Percentiles rank a stretch among this genome's conserved stretches.
Evolutionary conservation across 352 stramenopile species (phyloP).

Genomic region (Pythium phragmitis): DNA sequence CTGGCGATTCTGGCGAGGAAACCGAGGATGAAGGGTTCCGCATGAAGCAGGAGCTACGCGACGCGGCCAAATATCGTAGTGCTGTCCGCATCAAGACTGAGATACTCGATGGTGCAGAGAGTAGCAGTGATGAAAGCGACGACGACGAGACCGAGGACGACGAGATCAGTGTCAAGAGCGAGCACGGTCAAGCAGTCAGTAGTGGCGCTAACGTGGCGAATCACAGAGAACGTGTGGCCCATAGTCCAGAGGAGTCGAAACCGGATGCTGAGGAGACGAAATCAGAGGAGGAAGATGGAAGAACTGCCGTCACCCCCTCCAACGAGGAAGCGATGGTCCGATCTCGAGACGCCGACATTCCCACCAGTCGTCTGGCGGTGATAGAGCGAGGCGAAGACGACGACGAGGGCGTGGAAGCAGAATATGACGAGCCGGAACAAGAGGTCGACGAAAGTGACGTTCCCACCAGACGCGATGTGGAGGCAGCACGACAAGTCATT

Average conservation of each 20-base stretch:
- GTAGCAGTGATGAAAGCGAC: neutral
- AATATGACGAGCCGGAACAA: conserved; percentile 16
- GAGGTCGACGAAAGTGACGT: conserved; percentile 10
- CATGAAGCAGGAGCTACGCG: conserved; percentile 3
- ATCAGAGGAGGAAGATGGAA: neutral
- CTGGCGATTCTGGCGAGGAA: conserved; percentile 13
- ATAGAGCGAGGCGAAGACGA: neutral
- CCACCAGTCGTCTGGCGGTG: neutral
- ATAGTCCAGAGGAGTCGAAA: no score
- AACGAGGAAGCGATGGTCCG: neutral
- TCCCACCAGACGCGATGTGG: conserved; percentile 7
- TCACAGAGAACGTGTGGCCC: no score
- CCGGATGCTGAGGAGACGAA: neutral
- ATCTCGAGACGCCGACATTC: neutral
- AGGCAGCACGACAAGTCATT: conserved; percentile 1
- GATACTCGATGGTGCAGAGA: neutral
- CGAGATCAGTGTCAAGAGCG: conserved; percentile 9
- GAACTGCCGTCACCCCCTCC: neutral
- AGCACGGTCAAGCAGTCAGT: conserved; percentile 1
- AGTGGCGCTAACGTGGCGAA: neutral
- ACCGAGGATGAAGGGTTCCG: conserved; percentile 2
- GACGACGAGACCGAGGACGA: conserved; percentile 6
- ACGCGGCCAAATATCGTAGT: neutral
- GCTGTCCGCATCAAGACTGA: conserved; percentile 14
- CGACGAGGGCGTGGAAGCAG: conserved; percentile 14